Evolutionary conservation across 1,284 basidiomycete species (phyloP), one percentile per base, ranked within the genome.

Genomic region (Amylostereum chailletii): DNA sequence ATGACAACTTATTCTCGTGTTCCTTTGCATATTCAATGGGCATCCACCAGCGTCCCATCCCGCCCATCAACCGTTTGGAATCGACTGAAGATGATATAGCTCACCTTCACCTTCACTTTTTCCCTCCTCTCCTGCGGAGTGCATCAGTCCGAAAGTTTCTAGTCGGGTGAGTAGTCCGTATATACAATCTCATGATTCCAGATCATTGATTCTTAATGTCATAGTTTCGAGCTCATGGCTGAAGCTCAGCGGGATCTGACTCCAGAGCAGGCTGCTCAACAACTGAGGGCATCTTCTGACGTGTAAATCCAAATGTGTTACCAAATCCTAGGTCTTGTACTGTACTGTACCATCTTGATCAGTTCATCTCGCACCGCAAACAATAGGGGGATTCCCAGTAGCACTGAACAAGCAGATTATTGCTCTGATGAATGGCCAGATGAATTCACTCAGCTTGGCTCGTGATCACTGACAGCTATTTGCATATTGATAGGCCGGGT

Each of bases 1-100:
- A 92, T 60, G 92, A 94, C 64, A 93, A 94, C 62, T 70, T 94
- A 31, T 90, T 91, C 66, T 72, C 69, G 8, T 89, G 88, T 62
- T 89, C 90, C 0, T 97, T 97, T 68, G 87, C 94, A 0, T 97
- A 97, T 64, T 94, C 90, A n/a, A 95, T 97, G 92, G 94, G 93
- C 39, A 76, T 97, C 42, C 92, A 89, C 66, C 94, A 90, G 65
- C 77, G 79, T 3, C 88, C 90, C 1, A 65, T 81, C 2, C 81
- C 83, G 1, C 62, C 62, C 31, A 10, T 38, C 11, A 51, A 57
- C 47, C 39, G 61, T 1, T 59, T 62, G 32, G 60, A 60, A 38
- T 65, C 70, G 31, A 69, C 74, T 37, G 69, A 75, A 26, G 72
- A 70, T 41, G 72, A 81, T 43, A 60, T 86, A 19, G 86, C 90